Evolutionary conservation across 2,329 filamentous ascomycete species (phyloP), one percentile per base, ranked within the genome.

Genomic region (Diaporthe nobilis): DNA sequence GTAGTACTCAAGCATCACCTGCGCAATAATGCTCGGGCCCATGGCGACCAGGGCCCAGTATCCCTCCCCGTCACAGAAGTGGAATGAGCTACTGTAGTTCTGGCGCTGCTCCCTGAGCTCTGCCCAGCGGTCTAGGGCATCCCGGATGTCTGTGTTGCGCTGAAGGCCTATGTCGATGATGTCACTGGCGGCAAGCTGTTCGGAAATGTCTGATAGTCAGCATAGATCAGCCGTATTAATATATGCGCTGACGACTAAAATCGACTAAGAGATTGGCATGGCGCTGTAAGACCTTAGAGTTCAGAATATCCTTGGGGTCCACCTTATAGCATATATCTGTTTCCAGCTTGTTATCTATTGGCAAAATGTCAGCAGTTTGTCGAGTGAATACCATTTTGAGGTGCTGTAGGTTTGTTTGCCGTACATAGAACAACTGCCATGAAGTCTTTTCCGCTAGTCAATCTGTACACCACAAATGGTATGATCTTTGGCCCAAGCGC

Each of bases 391-490:
- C 8, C 4, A 7, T 34, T 31, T 31, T 31, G 28, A 31, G 22
- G 25, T 34, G 13, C 47, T n/a, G 10, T 39, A 53, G 28, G 34
- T 60, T 39, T 13, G 28, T 34, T 39, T 37, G 2, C 34, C 20
- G 28, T 67, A 67, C 63, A 37, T 37, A 51, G 2, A 3, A 49
- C 44, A 67, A 67, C 63, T 51, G 44, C 44, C 28, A 67, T 67
- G 5, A n/a, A 67, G 63, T 67, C 63, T 15, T 67, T 9, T 51
- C 63, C 44, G 17, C 44, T 67, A 17, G 44, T 67, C 15, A 67
- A 25, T 17, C 28, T 34, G 42, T 34, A 37, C 5, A 67, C 25
- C 7, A 67, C 13, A 17, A 67, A 37, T 22, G 44, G 63, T 12
- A 34, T 34, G 22, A 51, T 34, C 25, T 51, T 67, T 51, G 63